phyloP scores from a whole-genome alignment of 1,139 yeast genomes.

The Pichia kudriavzevii region DNA sequence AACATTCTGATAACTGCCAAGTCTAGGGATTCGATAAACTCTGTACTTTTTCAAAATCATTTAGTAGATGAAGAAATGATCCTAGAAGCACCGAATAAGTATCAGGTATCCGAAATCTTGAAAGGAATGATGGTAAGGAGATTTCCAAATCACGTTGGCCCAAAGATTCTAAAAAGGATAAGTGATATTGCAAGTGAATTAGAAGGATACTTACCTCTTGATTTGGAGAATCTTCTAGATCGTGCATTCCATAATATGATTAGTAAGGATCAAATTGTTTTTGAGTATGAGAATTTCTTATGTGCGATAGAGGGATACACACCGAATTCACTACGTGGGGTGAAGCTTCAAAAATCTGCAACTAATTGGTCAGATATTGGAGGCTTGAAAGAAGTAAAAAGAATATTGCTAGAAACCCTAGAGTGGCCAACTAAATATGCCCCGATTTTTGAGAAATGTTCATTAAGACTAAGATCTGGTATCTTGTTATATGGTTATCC shows the following conservation, averaged over 20 bases:
- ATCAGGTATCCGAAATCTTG: slow-evolving; percentile 47
- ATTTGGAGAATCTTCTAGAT: slow-evolving; percentile 64
- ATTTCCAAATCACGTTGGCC: slow-evolving; percentile 21
- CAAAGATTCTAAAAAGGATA: slow-evolving; percentile 35
- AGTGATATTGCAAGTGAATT: slow-evolving; percentile 72
- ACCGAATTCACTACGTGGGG: slow-evolving; percentile 82
- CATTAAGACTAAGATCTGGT: slow-evolving; percentile 82
- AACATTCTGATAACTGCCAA: slow-evolving; percentile 51
- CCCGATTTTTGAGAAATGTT: slow-evolving; percentile 84
- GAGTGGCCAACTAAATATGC: slow-evolving; percentile 98
- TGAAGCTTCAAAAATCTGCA: slow-evolving; percentile 70
- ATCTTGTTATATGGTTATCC: slow-evolving; percentile 90
- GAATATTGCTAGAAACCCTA: slow-evolving; percentile 70
- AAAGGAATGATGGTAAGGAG: slow-evolving; percentile 34
- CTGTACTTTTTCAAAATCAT: slow-evolving; percentile 58
- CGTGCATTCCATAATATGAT: slow-evolving; percentile 63
- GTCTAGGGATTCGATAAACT: slow-evolving; percentile 61
- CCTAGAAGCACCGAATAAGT: slow-evolving; percentile 64
- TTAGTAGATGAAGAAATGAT: slow-evolving; percentile 57
- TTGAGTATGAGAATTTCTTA: slow-evolving; percentile 34
- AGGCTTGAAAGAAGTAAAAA: slow-evolving; percentile 72
- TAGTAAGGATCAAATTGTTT: slow-evolving; percentile 27
- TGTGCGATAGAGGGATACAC: slow-evolving; percentile 59
- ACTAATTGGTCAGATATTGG: slow-evolving; percentile 87
- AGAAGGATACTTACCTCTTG: slow-evolving; percentile 86